Evolutionary conservation across 2,329 filamentous ascomycete species (phyloP).

Genomic region (Exophiala calicioides): DNA sequence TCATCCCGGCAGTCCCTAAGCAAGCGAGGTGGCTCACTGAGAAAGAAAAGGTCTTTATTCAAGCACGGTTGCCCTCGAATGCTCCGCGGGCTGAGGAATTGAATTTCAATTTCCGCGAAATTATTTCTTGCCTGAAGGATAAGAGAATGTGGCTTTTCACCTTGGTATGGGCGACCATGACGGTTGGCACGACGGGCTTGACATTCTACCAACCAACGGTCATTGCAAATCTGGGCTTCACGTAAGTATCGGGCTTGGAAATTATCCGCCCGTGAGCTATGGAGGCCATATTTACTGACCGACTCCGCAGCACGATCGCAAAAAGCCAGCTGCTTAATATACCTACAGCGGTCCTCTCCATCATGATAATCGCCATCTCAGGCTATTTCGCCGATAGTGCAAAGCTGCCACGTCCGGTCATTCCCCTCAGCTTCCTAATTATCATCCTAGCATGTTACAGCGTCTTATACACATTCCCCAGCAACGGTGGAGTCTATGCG

Average conservation of each 20-base stretch:
- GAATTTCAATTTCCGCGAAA: slow-evolving; percentile 45
- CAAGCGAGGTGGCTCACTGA: slow-evolving; percentile 50
- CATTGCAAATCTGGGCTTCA: slow-evolving; percentile 45
- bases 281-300: slow-evolving; percentile 1
- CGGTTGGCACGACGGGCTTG: slow-evolving; percentile 47
- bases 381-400: slow-evolving; percentile 48
- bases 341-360: slow-evolving; percentile 46
- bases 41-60: slow-evolving; percentile 51
- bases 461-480: slow-evolving; percentile 50
- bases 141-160: slow-evolving; percentile 49
- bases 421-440: slow-evolving; percentile 46
- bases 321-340: slow-evolving; percentile 53
- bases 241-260: slow-evolving; percentile 34
- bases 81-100: slow-evolving; percentile 43
- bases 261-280: background rate
- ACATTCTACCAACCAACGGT: slow-evolving; percentile 47
- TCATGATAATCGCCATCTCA: slow-evolving; percentile 46
- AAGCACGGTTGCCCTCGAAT: slow-evolving; percentile 48
- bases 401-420: slow-evolving; percentile 46
- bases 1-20: slow-evolving; percentile 43
- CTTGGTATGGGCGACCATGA: slow-evolving; percentile 50
- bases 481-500: slow-evolving; percentile 50
- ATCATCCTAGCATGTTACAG: slow-evolving; percentile 50
- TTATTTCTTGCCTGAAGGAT: slow-evolving; percentile 43
- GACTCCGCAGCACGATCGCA: slow-evolving; percentile 43